A percentile compares a stretch with the other conserved stretches of the same genome.
Conservation (phyloP, 1,284 basidiomycete species). For the Psilocybe mexicana region DNA sequence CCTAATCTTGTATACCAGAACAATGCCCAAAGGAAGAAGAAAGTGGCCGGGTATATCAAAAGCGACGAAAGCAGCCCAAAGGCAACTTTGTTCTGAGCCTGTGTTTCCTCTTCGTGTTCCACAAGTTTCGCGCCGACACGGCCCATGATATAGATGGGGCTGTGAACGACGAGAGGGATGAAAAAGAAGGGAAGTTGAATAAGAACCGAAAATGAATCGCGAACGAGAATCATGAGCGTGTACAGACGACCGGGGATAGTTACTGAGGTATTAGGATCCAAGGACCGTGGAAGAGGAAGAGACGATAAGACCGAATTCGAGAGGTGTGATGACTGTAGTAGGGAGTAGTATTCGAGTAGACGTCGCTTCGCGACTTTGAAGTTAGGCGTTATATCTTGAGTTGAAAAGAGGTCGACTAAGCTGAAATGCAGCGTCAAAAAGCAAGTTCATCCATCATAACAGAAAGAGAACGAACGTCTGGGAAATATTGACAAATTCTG, state of each 20-base stretch:
- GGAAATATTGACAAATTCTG: slow-evolving; percentile 80
- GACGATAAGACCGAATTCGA: slow-evolving; percentile 82
- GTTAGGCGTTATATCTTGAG: slow-evolving; percentile 60
- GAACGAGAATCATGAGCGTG: slow-evolving; percentile 76
- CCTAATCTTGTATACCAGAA: slow-evolving; percentile 67
- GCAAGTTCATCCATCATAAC: background rate
- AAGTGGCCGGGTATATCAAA: slow-evolving; percentile 78
- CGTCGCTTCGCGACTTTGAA: slow-evolving; percentile 64
- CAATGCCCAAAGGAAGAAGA: slow-evolving; percentile 81
- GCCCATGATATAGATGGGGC: slow-evolving; percentile 82
- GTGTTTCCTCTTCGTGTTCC: slow-evolving; percentile 88
- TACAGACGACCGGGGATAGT: slow-evolving; percentile 80
- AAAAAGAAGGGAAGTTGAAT: slow-evolving; percentile 85
- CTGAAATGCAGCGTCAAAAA: slow-evolving; percentile 34
- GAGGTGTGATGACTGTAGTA: slow-evolving; percentile 80
- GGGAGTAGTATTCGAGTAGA: slow-evolving; percentile 83
- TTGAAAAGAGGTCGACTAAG: slow-evolving; percentile 83
- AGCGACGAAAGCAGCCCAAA: slow-evolving; percentile 77
- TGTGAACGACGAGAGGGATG: slow-evolving; percentile 79
- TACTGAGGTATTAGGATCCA: slow-evolving; percentile 74
- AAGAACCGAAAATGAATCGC: slow-evolving; percentile 71
- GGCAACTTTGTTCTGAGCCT: slow-evolving; percentile 91
- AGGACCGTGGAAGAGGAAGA: slow-evolving; percentile 73
- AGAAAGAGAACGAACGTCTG: slow-evolving; percentile 73
- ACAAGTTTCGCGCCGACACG: slow-evolving; percentile 72